A percentile compares a stretch with the other conserved stretches of the same genome.
Conservation (phyloP, 441 rosid species). For the Brassica balearica region DNA sequence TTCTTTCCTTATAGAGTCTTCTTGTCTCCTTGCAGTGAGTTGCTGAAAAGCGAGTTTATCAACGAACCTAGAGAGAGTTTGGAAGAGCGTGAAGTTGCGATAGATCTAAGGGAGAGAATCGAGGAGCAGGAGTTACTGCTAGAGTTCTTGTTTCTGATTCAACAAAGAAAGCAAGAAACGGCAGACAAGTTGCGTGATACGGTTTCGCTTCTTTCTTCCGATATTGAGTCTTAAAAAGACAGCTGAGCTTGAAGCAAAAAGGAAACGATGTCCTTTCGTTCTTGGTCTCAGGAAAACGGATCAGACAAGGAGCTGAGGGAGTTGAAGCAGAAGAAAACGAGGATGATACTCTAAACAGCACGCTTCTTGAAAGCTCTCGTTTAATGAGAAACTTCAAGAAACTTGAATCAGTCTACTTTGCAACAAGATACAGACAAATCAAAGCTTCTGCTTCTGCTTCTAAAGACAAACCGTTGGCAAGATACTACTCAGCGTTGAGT, state of each 20-base stretch:
- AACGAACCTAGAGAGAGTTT: conserved; percentile 75
- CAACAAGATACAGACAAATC: conserved; percentile 73
- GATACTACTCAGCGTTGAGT: conserved; percentile 59
- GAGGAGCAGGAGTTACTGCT: conserved; percentile 85
- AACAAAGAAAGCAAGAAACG: conserved; percentile 80
- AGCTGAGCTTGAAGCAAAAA: conserved; percentile 59
- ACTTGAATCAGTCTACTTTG: conserved; percentile 84
- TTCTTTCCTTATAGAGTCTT: neutral
- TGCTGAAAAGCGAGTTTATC: conserved; percentile 85
- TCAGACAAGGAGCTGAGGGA: conserved; percentile 50
- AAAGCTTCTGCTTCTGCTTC: conserved; percentile 45
- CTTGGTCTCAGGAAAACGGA: conserved; percentile 74
- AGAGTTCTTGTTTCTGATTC: conserved; percentile 79
- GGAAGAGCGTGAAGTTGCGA: conserved; percentile 88
- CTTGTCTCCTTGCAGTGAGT: conserved; percentile 56
- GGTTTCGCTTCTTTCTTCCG: conserved; percentile 73
- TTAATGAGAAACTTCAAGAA: conserved; percentile 92
- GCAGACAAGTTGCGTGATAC: conserved; percentile 74
- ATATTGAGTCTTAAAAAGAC: conserved; percentile 78
- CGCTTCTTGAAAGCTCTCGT: conserved; percentile 68
- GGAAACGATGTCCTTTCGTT: conserved; percentile 61
- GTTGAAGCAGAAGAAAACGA: conserved; percentile 38
- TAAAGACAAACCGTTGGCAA: conserved; percentile 32
- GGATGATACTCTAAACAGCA: conserved; percentile 44
- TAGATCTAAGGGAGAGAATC: conserved; percentile 74